phyloP scores from a whole-genome alignment of 2,329 filamentous ascomycete genomes.

The Fusarium hostae region DNA sequence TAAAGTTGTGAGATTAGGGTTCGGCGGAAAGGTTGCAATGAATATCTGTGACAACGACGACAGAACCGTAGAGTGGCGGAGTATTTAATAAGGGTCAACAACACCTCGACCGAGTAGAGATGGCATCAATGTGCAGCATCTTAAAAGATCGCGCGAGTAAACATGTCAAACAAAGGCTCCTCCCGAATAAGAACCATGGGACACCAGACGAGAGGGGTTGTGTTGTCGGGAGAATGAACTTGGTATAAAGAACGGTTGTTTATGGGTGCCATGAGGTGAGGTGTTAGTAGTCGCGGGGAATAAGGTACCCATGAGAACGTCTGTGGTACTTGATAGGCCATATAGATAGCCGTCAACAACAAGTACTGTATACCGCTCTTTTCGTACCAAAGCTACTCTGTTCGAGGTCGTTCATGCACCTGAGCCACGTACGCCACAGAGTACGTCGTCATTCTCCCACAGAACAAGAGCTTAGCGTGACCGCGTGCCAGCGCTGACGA shows the following conservation, averaged over 20 bases:
- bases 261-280: constrained; percentile 29
- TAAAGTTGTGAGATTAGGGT: background rate
- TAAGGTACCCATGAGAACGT: constrained; percentile 5
- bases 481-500: constrained; percentile 33
- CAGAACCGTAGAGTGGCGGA: constrained; percentile 32
- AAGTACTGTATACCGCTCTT: constrained; percentile 16
- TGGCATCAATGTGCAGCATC: constrained; percentile 31
- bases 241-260: constrained; percentile 34
- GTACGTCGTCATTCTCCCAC: constrained; percentile 37
- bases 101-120: constrained; percentile 18
- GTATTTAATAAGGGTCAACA: constrained; percentile 33
- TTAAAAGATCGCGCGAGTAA: constrained; percentile 18
- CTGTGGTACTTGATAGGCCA: constrained; percentile 5
- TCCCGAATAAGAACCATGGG: constrained; percentile 17
- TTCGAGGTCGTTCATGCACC: constrained; percentile 14
- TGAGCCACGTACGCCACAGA: constrained; percentile 45
- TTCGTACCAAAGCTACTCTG: constrained; percentile 16
- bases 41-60: constrained; percentile 20
- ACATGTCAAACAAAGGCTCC: constrained; percentile 19
- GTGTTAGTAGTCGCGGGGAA: constrained; percentile 39
- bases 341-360: background rate
- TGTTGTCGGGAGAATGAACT: constrained; percentile 21
- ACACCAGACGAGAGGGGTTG: background rate
- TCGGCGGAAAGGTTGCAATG: constrained; percentile 2
- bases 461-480: constrained; percentile 21